These are phyloP conservation scores for Tirmania nivea DNA, from an alignment of 495 filamentous ascomycete genomes.

Conservation along the genomic window DNA sequence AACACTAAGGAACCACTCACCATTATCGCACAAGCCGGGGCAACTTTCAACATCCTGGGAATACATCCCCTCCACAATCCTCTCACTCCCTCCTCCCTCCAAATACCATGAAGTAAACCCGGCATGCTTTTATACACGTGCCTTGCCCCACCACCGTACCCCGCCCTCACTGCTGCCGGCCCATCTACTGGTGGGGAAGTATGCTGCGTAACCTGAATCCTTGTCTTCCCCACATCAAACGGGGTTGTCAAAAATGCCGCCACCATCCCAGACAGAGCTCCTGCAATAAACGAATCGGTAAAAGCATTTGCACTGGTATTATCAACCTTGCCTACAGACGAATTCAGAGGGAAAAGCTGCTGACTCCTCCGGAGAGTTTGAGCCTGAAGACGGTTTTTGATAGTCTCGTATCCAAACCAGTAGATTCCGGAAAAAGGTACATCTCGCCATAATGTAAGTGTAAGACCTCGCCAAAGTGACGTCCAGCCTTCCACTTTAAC, in stretches of 20 bases:
- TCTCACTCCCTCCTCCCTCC: conserved; percentile 52
- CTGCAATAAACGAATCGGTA: conserved; percentile 69
- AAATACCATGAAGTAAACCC: conserved; percentile 69
- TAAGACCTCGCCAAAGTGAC: conserved; percentile 82
- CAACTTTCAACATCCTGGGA: conserved; percentile 78
- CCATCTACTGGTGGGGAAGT: conserved; percentile 23
- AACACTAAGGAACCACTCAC: conserved; percentile 1
- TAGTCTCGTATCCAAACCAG: conserved; percentile 89
- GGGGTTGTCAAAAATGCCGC: conserved; percentile 84
- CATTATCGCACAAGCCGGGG: conserved; percentile 98
- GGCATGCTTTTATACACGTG: conserved; percentile 38
- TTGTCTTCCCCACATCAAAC: conserved; percentile 93
- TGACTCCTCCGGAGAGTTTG: neutral
- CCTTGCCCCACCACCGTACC: conserved; percentile 34
- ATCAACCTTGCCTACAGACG: conserved; percentile 27
- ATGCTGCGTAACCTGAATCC: conserved; percentile 52
- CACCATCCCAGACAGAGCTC: conserved; percentile 57
- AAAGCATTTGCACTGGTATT: conserved; percentile 46
- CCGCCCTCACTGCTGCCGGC: conserved; percentile 1
- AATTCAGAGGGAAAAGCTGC: conserved; percentile 5
- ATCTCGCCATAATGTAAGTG: conserved; percentile 84
- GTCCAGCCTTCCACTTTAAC: conserved; percentile 49
- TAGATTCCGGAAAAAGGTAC: conserved; percentile 94
- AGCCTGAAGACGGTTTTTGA: conserved; percentile 17
- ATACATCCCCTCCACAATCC: conserved; percentile 83